These are phyloP conservation scores for Camillea tinctor DNA, from an alignment of 2,329 filamentous ascomycete species.

Conservation along the genomic window DNA sequence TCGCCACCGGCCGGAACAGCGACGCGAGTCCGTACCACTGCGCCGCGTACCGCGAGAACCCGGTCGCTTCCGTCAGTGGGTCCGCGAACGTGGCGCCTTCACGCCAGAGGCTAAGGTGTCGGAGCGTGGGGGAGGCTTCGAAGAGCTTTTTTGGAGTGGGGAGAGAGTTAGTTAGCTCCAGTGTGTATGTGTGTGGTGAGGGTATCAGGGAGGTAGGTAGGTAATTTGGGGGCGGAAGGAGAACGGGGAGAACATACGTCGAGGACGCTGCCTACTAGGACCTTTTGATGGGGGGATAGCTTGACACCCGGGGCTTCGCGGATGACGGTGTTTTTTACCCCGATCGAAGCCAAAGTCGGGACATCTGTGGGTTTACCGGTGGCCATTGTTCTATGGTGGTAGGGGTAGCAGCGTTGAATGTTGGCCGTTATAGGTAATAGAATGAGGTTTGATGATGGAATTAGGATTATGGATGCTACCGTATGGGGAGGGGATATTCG, in stretches of 20 bases:
- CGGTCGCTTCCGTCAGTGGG: slow-evolving; percentile 55
- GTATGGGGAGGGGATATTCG: no score
- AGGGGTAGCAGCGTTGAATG: no score
- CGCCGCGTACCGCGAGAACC: slow-evolving; percentile 49
- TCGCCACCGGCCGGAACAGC: slow-evolving; percentile 57
- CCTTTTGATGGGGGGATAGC: slow-evolving; percentile 49
- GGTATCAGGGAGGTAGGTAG: no score
- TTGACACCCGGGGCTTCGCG: slow-evolving; percentile 49
- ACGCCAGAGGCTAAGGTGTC: slow-evolving; percentile 59
- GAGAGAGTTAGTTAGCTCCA: neutral
- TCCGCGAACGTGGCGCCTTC: slow-evolving; percentile 58
- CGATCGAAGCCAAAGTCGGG: slow-evolving; percentile 29
- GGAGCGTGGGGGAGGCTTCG: slow-evolving; percentile 56
- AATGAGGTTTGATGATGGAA: no score
- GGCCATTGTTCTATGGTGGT: slow-evolving; percentile 22
- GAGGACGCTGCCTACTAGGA: slow-evolving; percentile 56
- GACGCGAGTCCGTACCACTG: slow-evolving; percentile 59
- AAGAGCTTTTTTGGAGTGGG: slow-evolving; percentile 45
- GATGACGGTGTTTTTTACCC: slow-evolving; percentile 55
- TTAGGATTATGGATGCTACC: no score
- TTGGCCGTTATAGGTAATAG: no score
- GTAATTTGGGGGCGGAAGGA: neutral
- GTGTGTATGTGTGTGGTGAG: no score
- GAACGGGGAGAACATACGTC: slow-evolving; percentile 39
- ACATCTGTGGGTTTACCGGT: slow-evolving; percentile 26